Evolutionary conservation across 1,284 basidiomycete species (phyloP).

Genomic region (Cutaneotrichosporon sp.): DNA sequence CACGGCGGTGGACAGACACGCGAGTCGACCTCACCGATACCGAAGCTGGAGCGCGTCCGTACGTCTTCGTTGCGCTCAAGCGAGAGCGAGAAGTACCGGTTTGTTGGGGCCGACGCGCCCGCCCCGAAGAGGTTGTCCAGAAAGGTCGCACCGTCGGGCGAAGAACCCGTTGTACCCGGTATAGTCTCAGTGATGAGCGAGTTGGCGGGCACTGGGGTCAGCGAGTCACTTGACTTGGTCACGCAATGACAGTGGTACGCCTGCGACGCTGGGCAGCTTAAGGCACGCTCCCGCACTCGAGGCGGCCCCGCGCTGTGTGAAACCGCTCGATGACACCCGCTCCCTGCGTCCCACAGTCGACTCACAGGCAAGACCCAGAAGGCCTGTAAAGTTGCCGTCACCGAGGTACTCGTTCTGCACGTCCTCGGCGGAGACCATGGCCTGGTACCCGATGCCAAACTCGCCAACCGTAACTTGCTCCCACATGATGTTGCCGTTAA

Average conservation of each 20-base stretch:
- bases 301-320: no score
- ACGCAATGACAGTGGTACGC: no score
- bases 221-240: background rate
- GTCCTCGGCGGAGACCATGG: slow-evolving; percentile 45
- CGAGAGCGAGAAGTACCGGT: slow-evolving; percentile 47
- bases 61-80: slow-evolving; percentile 50
- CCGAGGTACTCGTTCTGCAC: slow-evolving; percentile 46
- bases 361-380: slow-evolving; percentile 49
- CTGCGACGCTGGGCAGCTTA: no score
- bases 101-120: slow-evolving; percentile 44
- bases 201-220: slow-evolving; percentile 41
- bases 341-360: background rate
- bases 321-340: no score
- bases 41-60: slow-evolving; percentile 43
- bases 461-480: slow-evolving; percentile 45
- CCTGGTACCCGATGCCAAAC: slow-evolving; percentile 52
- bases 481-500: slow-evolving; percentile 51
- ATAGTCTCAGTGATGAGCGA: slow-evolving; percentile 46
- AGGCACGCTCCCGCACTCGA: no score
- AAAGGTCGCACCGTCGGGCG: slow-evolving; percentile 53
- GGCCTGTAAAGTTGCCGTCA: slow-evolving; percentile 45
- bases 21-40: slow-evolving; percentile 40
- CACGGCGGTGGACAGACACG: slow-evolving; percentile 45
- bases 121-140: slow-evolving; percentile 54
- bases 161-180: slow-evolving; percentile 47